phyloP scores from a whole-genome alignment of 805 yeast genomes.

The Nakazawaea siamensis region DNA sequence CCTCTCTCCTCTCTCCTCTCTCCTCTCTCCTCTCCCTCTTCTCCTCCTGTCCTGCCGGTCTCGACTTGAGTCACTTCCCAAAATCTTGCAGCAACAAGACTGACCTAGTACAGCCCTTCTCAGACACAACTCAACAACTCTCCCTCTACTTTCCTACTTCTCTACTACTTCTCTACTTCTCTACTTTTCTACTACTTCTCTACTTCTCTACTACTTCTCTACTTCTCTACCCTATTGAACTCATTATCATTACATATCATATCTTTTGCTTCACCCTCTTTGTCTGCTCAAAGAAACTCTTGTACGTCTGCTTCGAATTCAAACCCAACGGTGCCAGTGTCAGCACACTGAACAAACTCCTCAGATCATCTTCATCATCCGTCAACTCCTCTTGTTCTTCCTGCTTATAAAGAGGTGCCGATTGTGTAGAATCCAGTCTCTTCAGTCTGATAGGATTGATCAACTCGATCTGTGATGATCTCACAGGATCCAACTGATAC shows the following conservation, averaged over 20 bases:
- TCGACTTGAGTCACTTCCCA: too few species aligned
- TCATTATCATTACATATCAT: not conserved
- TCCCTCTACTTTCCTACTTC: too few species aligned
- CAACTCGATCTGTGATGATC: slow-evolving; percentile 3
- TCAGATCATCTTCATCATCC: slow-evolving; percentile 2
- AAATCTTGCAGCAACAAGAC: too few species aligned
- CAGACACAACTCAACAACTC: too few species aligned
- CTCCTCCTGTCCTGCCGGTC: too few species aligned
- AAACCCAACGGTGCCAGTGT: not conserved
- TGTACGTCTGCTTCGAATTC: slow-evolving; percentile 7
- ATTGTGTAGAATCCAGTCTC: not conserved
- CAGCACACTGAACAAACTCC: slow-evolving; percentile 8
- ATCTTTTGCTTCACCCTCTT: slow-evolving; percentile 1
- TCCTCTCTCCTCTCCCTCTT: too few species aligned
- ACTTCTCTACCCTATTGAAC: too few species aligned
- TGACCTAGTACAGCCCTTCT: too few species aligned
- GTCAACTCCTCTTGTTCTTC: not conserved
- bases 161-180: too few species aligned
- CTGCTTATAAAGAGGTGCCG: not conserved
- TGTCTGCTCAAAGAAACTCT: slow-evolving; percentile 9
- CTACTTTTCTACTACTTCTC: too few species aligned
- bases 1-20: too few species aligned
- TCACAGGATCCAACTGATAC: not conserved
- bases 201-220: too few species aligned
- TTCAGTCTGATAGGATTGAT: slow-evolving; percentile 2